Base-by-base conservation (phyloP, 2,329 filamentous ascomycete species). In the Juglanconis sp. region DNA sequence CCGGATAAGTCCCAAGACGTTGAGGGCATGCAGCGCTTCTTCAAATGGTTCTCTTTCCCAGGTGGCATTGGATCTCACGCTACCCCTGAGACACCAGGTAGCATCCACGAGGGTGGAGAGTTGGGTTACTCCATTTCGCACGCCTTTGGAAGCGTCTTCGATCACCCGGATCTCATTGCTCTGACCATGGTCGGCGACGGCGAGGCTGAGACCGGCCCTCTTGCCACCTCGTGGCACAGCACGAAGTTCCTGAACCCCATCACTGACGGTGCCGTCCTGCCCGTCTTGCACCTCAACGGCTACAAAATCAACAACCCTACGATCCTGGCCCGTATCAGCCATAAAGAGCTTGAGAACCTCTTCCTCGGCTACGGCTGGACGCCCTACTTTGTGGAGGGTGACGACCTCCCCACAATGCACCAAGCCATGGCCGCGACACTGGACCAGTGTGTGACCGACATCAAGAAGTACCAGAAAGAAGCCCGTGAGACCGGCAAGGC, bases 241-340 rank as follows among this genome's bases (percentile, higher is more conserved):
- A 92, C 83, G 69, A 93, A 93, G 72, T 92, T 92, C 74, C 80
- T 93, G 65, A 92, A 92, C 70, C 90, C 90, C 4, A 88, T 90
- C 66, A 87, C 83, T 0, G 89, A 92, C 68, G 90, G 90, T 35
- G 90, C 89, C 42, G 90, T 93, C 7, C 79, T 93, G 1, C 90
- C 90, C 0, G 86, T 93, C 5, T 80, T 93, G 10, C 89, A 93
- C 72, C 79, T 93, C 38, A 93, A 93, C 67, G 90, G 90, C 51
- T 93, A 92, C 81, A 93, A 93, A 79, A 92, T 92, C 78, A 90
- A 91, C 78, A 91, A 91, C 73, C 88, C 88, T 8, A 92, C 87
- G 5, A 70, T 93, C 0, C 81, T 92, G 15, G 86, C 89, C 13
- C 85, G 90, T 65, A 88, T 93, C 69, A 84, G 84, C 48, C 88